Conservation (phyloP, 2,329 filamentous ascomycete species). For the Hypoxylon sp. region DNA sequence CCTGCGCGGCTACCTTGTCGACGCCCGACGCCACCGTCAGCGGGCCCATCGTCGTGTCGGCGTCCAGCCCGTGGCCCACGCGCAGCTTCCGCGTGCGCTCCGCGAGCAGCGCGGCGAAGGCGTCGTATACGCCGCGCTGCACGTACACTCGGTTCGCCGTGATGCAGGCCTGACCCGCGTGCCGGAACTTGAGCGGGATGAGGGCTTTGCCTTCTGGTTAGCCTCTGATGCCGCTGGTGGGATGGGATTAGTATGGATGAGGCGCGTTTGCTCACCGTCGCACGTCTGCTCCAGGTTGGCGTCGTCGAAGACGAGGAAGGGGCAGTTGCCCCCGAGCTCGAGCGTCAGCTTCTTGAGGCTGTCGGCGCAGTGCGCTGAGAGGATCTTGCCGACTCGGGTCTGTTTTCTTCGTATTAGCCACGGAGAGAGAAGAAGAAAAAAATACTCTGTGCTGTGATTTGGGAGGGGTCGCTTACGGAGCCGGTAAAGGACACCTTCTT, state of each 20-base stretch:
- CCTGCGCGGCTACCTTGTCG: slow-evolving; percentile 65
- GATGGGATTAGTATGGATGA: too few species aligned
- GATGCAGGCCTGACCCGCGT: slow-evolving; percentile 71
- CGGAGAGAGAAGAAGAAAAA: too few species aligned
- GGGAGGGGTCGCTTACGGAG: too few species aligned
- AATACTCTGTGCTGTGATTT: too few species aligned
- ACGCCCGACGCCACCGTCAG: slow-evolving; percentile 63
- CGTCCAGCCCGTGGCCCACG: slow-evolving; percentile 66
- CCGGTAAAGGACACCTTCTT: slow-evolving; percentile 81
- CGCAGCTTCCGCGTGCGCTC: slow-evolving; percentile 61
- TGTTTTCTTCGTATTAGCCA: slow-evolving; percentile 46
- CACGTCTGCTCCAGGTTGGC: slow-evolving; percentile 70
- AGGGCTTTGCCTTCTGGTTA: too few species aligned
- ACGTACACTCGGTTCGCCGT: slow-evolving; percentile 72
- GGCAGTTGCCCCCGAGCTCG: slow-evolving; percentile 76
- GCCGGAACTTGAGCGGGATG: slow-evolving; percentile 51
- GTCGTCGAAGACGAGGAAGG: slow-evolving; percentile 72
- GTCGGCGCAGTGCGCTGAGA: slow-evolving; percentile 68
- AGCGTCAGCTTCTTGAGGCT: slow-evolving; percentile 73
- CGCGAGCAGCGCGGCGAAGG: slow-evolving; percentile 63
- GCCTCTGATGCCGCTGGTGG: too few species aligned
- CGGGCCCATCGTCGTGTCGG: slow-evolving; percentile 66
- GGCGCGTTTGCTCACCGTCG: slow-evolving; percentile 45
- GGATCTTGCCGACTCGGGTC: slow-evolving; percentile 72
- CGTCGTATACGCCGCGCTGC: slow-evolving; percentile 67